Evolutionary conservation across 1,139 yeast genomes (phyloP), one percentile per base, ranked within the genome.

Genomic region (Taiozyma sp.): DNA sequence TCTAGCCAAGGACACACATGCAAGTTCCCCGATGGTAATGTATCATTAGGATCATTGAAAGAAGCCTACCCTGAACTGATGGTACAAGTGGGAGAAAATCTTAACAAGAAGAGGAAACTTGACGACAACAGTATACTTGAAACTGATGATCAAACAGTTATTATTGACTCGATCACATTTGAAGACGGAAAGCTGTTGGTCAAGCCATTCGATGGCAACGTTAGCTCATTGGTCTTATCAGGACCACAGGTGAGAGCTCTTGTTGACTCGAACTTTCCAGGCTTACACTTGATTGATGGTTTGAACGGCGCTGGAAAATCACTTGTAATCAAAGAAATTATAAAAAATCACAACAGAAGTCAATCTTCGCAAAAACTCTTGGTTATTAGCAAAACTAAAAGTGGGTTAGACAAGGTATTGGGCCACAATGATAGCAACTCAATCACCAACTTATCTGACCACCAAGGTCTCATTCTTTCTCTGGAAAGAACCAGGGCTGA

Each of bases 221-320:
- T 23, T 4, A 19, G 14, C n/a, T 9, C 41, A 19, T 12, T 22
- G 14, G 7, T 12, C 24, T 38, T 38, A 38, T 16, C 23, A 10
- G 7, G 24, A 2, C 14, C 7, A 22, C 41, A 38, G 24, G 23
- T 38, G 24, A 38, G 9, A 12, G 19, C 41, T 9, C 14, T 38
- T n/a, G 53, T 65, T 13, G 64, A 69, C 44, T 69, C 74, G 2
- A 53, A 68, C 6, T 53, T 57, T 7, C 65, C 68, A 14, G 74
- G 75, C 3, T 52, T 78, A 19, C 69, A 73, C 2, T 54, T 75
- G 8, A 61, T 78, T 5, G 68, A 67, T 44, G 81, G 81, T 0
- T 72, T 77, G 1, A 74, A 79, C 1, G 80, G 80, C 1, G 71
- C 81, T 0, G 83, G 82, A 3, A 78, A 77, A 58, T 60, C 67